Base-by-base conservation (phyloP, 2,329 filamentous ascomycete genomes). In the Pyricularia sp. region DNA sequence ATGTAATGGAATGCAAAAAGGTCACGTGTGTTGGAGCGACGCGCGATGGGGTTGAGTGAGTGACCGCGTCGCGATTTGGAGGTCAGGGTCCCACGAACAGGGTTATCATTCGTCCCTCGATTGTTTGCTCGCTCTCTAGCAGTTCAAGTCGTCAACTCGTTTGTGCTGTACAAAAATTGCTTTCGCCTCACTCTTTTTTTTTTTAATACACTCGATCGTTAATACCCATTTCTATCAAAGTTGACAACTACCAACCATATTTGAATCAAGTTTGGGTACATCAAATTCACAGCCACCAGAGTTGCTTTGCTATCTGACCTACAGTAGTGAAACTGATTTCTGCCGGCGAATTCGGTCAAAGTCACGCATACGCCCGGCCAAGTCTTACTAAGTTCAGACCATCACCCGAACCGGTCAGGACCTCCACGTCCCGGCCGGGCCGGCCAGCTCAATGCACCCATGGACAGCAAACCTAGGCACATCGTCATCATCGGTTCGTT, bases 401-500 rank as follows among this genome's bases (percentile, higher is more conserved):
- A 17, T 30, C 25, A 28, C 59, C 59, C 59, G 59, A 28, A 63
- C 25, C 59, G 59, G 59, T 63, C 59, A 63, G 59, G 59, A 63
- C 59, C 9, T 63, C 59, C 25, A 63, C 9, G 59, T 63, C 59
- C 59, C 59, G 59, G 59, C 59, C 59, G 59, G 59, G 10, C 30
- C 59, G 26, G 59, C 59, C 59, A 63, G 5, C 59, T 68, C 7
- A 28, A 63, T 63, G 55, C 65, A 58, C 70, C 55, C 50, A 76
- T 76, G 75, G 75, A 73, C 31, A 28, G 68, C 25, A 72, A 70
- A 59, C 70, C 71, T 30, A 74, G 71, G 68, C 81, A 84, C 55
- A 84, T 85, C 65, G 81, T 86, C 72, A 83, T 86, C 69, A 77
- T 86, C 69, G 78, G 78, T 79, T 72, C 59, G 76, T 72, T n/a